Percentiles rank a stretch among this genome's conserved stretches.
phyloP scores from a whole-genome alignment of 805 yeast species.

The Saturnispora diversa region DNA sequence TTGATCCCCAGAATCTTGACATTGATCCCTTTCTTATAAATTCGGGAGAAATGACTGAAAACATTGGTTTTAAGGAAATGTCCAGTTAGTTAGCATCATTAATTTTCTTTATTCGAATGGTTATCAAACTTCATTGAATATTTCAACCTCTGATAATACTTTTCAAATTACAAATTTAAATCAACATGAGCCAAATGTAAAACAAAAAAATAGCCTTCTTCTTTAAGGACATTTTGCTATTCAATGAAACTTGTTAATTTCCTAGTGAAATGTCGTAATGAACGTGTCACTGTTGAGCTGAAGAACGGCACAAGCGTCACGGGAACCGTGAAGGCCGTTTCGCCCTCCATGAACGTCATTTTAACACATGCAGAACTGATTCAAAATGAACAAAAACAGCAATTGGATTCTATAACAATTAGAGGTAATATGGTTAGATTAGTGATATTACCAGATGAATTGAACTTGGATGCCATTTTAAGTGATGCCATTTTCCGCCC shows the following conservation, averaged over 20 bases:
- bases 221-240: too few relatives aligned
- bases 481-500: slow-evolving; percentile 41
- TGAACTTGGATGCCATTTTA: slow-evolving; percentile 60
- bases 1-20: too few relatives aligned
- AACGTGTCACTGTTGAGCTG: slow-evolving; percentile 82
- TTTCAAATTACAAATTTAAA: too few relatives aligned
- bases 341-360: slow-evolving; percentile 87
- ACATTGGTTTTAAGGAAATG: too few relatives aligned
- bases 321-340: slow-evolving; percentile 77
- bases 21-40: too few relatives aligned
- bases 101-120: too few relatives aligned
- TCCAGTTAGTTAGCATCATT: too few relatives aligned
- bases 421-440: slow-evolving; percentile 86
- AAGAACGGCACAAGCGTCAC: slow-evolving; percentile 83
- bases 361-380: slow-evolving; percentile 75
- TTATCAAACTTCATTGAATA: too few relatives aligned
- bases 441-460: slow-evolving; percentile 75
- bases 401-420: slow-evolving; percentile 68
- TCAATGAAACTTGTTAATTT: slow-evolving; percentile 72
- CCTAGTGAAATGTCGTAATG: slow-evolving; percentile 76
- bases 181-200: too few relatives aligned
- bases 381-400: slow-evolving; percentile 30
- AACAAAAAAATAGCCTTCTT: too few relatives aligned
- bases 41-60: too few relatives aligned
- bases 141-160: too few relatives aligned